phyloP scores from a whole-genome alignment of 2,329 filamentous ascomycete species.

The Pseudogymnoascus sp. region DNA sequence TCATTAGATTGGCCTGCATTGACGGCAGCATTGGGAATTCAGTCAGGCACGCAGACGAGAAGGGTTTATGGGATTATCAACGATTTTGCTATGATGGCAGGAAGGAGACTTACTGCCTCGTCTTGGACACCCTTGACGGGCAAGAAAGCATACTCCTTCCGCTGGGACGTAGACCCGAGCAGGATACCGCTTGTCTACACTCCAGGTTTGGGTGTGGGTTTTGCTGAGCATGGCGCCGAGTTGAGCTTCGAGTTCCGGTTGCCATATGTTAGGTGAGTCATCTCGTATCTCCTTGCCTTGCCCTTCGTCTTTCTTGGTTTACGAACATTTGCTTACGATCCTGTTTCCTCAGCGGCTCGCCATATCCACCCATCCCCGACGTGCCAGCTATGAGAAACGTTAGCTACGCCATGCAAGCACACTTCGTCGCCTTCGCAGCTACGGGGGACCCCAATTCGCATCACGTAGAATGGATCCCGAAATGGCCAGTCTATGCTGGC shows the following conservation, averaged over 20 bases:
- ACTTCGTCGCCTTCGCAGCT: conserved; percentile 11
- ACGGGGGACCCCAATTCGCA: conserved; percentile 10
- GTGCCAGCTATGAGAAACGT: conserved; percentile 11
- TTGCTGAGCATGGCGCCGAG: conserved; percentile 12
- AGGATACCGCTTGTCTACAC: conserved; percentile 11
- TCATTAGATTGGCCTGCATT: conserved; percentile 8
- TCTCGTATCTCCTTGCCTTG: not conserved
- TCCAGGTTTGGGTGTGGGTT: conserved; percentile 13
- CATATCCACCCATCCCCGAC: conserved; percentile 11
- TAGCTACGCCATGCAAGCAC: conserved; percentile 13
- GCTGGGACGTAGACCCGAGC: conserved; percentile 11
- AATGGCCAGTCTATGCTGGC: not conserved
- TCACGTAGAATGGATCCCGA: conserved; percentile 3
- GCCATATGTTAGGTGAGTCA: conserved; percentile 8
- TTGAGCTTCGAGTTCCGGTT: conserved; percentile 11
- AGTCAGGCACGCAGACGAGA: conserved; percentile 8
- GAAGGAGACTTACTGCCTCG: not conserved
- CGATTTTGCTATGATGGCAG: not conserved
- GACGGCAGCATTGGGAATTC: not conserved
- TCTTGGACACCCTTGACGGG: conserved; percentile 3
- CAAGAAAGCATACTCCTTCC: conserved; percentile 12
- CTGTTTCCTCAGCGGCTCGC: not conserved
- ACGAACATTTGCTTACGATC: not conserved
- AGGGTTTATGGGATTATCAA: conserved; percentile 3
- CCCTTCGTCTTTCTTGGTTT: not conserved